Evolutionary conservation across 1,139 yeast species (phyloP).

Genomic region (Diutina catenulata): DNA sequence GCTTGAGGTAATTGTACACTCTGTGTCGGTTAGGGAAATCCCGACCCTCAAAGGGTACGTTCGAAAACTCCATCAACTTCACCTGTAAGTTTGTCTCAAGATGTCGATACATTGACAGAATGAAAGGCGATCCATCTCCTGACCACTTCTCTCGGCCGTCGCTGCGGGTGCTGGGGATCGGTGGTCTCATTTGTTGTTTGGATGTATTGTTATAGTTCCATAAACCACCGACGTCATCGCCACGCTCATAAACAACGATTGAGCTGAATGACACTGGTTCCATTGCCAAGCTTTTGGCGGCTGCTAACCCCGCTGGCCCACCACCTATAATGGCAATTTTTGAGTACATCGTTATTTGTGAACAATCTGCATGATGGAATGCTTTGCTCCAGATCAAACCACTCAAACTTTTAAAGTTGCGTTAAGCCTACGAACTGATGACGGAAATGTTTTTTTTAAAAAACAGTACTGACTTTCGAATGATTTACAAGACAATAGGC

Average conservation of each 20-base stretch:
- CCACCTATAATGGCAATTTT: constrained; percentile 35
- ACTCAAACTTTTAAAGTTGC: too few relatives aligned
- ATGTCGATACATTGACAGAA: constrained; percentile 34
- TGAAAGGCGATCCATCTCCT: constrained; percentile 10
- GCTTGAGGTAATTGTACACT: constrained; percentile 24
- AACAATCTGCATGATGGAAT: too few relatives aligned
- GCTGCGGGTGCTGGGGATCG: constrained; percentile 15
- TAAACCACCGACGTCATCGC: constrained; percentile 33
- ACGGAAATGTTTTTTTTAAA: too few relatives aligned
- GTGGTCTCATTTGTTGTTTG: constrained; percentile 14
- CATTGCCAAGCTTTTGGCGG: constrained; percentile 32
- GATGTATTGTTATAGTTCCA: constrained; percentile 29
- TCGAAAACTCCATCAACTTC: constrained; percentile 31
- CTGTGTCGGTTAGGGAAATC: constrained; percentile 26
- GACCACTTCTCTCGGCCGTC: constrained; percentile 9
- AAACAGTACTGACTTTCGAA: too few relatives aligned
- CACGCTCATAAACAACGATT: constrained; percentile 33
- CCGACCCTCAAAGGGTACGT: constrained; percentile 21
- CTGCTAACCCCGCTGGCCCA: constrained; percentile 39
- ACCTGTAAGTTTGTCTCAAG: constrained; percentile 37
- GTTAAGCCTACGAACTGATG: too few relatives aligned
- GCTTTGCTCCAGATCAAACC: too few relatives aligned
- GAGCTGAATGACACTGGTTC: constrained; percentile 21
- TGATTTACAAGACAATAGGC: too few relatives aligned
- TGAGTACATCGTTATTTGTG: neutral